Evolutionary conservation across 139 green algal species (phyloP).

Genomic region (Volvox reticuliferus): DNA sequence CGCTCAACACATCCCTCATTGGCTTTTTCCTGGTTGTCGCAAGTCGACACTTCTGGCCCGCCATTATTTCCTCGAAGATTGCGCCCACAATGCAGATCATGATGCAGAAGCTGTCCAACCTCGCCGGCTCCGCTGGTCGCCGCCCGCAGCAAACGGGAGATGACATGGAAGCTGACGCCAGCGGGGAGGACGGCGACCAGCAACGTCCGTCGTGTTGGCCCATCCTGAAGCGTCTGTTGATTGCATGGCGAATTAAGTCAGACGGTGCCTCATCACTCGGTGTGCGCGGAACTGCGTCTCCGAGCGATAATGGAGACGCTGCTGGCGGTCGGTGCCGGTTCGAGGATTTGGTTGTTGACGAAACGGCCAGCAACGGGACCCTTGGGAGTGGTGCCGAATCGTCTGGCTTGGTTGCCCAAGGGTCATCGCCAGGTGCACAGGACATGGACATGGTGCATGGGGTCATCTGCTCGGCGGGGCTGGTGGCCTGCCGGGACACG

Average conservation of each 20-base stretch:
- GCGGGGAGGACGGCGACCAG: too few species aligned
- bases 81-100: neutral
- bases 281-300: too few species aligned
- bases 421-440: neutral
- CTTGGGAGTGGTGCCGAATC: too few species aligned
- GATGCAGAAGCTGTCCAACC: neutral
- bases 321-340: too few species aligned
- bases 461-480: neutral
- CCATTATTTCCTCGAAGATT: neutral
- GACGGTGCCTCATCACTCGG: too few species aligned
- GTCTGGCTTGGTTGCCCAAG: neutral
- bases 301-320: too few species aligned
- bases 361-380: neutral
- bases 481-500: too few species aligned
- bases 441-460: neutral
- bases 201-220: neutral
- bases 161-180: too few species aligned
- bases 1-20: neutral
- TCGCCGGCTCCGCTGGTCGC: neutral
- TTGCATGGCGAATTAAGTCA: too few species aligned
- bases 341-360: neutral
- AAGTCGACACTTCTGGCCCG: neutral
- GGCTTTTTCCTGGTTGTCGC: neutral
- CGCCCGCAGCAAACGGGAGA: too few species aligned
- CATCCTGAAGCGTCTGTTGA: neutral